Conservation (phyloP, 2,329 filamentous ascomycete species). For the Epichloe glyceriae region DNA sequence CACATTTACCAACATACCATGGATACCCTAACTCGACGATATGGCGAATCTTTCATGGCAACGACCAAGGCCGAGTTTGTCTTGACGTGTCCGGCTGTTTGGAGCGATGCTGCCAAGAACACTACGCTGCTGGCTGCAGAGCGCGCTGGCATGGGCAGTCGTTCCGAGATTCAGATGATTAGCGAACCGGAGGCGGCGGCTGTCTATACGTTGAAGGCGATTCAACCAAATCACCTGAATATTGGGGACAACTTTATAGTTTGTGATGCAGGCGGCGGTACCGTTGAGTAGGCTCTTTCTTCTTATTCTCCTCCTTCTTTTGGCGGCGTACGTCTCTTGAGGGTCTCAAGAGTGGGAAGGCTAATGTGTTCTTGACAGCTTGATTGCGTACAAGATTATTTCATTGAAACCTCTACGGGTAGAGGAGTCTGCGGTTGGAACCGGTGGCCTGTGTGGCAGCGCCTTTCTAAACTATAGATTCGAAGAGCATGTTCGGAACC, state of each 20-base stretch:
- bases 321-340: background rate
- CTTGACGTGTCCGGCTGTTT: conserved; percentile 70
- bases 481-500: conserved; percentile 58
- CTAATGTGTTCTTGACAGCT: conserved; percentile 22
- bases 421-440: conserved; percentile 68
- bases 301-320: background rate
- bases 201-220: conserved; percentile 67
- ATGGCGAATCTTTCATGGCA: conserved; percentile 67
- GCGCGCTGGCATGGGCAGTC: conserved; percentile 62
- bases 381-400: conserved; percentile 73
- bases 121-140: conserved; percentile 68
- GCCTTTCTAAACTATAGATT: conserved; percentile 73
- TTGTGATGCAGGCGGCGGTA: conserved; percentile 50
- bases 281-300: conserved; percentile 44
- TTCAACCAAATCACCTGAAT: conserved; percentile 60
- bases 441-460: conserved; percentile 64
- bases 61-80: conserved; percentile 67
- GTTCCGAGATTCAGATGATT: conserved; percentile 62
- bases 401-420: conserved; percentile 58
- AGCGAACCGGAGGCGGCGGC: conserved; percentile 71
- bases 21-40: conserved; percentile 60
- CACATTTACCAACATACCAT: conserved; percentile 68
- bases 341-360: too few species aligned
- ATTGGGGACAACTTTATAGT: conserved; percentile 55
- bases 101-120: conserved; percentile 78